Conservation (phyloP, 169 alveolate species). For the Ichthyophthirius multifiliis region DNA sequence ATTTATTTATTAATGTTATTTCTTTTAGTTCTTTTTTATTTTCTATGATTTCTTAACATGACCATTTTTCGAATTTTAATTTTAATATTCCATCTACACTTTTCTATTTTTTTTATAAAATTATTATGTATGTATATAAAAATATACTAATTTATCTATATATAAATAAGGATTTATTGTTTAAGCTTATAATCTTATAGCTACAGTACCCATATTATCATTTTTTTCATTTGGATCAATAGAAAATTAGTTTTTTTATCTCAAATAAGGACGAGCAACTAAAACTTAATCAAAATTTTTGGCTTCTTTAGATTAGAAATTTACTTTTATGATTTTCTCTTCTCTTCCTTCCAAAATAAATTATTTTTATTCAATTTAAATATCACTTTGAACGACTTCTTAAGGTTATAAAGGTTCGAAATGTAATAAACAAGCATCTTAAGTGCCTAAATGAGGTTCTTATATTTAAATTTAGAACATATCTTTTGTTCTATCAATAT, state of each 20-base stretch:
- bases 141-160: conserved; percentile 58
- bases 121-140: no score
- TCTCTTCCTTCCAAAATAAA: conserved; percentile 39
- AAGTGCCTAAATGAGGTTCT: conserved; percentile 21
- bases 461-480: conserved; percentile 39
- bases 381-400: conserved; percentile 27
- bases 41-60: conserved; percentile 40
- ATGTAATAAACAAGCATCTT: conserved; percentile 28
- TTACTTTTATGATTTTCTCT: conserved; percentile 49
- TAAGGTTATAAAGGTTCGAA: conserved; percentile 53
- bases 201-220: conserved; percentile 49
- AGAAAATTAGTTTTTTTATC: no score
- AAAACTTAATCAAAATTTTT: conserved; percentile 42
- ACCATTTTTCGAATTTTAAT: conserved; percentile 67
- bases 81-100: conserved; percentile 70
- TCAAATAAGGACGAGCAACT: conserved; percentile 5
- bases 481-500: conserved; percentile 10
- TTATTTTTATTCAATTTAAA: background rate
- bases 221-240: background rate
- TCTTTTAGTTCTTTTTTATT: conserved; percentile 57
- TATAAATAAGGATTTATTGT: conserved; percentile 70
- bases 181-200: conserved; percentile 62
- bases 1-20: conserved; percentile 62
- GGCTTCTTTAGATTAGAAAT: conserved; percentile 39
- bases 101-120: background rate